Base-by-base conservation (phyloP, 768 basidiomycete genomes). In the Podaxis sp. region DNA sequence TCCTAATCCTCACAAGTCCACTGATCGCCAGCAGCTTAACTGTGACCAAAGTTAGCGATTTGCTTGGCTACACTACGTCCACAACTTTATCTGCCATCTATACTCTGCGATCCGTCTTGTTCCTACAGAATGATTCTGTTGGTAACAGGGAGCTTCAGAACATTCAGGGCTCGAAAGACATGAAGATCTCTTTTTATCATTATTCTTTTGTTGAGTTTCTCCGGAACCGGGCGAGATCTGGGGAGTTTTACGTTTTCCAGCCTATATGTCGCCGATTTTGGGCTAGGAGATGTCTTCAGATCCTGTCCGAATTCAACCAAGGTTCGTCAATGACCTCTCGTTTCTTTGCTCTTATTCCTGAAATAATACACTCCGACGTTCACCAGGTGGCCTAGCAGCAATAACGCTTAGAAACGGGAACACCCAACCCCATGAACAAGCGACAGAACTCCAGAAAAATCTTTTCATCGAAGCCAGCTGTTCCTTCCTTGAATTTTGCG, bases 171-270 rank as follows among this genome's bases (percentile, higher is more conserved):
- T 30, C 52, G 8, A 54, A 33, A 1, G 61, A 56, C 30, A 19
- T 36, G 17, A 54, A 48, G 22, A 49, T 62, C 4, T 28, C 52
- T 6, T 54, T 44, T 24, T 62, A 62, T 30, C 61, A 62, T 36
- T 62, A 62, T 36, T 62, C 61, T 7, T 62, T 62, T 17, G 40
- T 62, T 7, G 61, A 62, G 24, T 62, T 55, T 19, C 42, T 62
- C 28, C 28, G 61, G 13, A 26, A 44, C n/a, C 26, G 13, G 17
- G 19, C 15, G 17, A 54, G 53, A 24, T 62, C 61, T 15, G 38
- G 26, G 15, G 42, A 49, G 11, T 62, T 62, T 22, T 49, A 22
- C 12, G 61, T 62, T 12, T 62, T 55, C 22, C 39, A 55, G n/a
- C 26, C 38, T 38, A 13, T 12, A 3, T 55, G 42, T 26, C 52